Evolutionary conservation across 805 yeast species (phyloP).

Genomic region (Hanseniaspora lachancei): DNA sequence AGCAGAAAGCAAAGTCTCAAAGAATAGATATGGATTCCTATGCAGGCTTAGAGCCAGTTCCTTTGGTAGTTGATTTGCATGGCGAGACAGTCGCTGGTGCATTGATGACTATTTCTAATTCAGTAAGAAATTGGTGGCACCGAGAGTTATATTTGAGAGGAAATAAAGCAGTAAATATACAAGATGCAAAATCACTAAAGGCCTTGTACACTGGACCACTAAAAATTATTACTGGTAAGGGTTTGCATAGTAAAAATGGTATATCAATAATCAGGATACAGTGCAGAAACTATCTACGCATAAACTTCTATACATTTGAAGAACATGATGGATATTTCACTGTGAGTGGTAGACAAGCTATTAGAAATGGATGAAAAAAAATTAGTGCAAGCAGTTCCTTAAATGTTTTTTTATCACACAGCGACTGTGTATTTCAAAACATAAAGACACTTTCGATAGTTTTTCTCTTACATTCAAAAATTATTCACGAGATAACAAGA

Average conservation of each 20-base stretch:
- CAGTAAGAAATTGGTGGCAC: conserved; percentile 49
- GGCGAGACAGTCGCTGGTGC: conserved; percentile 39
- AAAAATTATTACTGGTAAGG: conserved; percentile 52
- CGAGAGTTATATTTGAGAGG: conserved; percentile 37
- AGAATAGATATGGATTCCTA: background rate
- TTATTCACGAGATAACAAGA: no score
- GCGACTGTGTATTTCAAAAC: no score
- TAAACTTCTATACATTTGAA: conserved; percentile 31
- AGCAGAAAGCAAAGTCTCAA: background rate
- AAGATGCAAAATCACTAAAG: conserved; percentile 23
- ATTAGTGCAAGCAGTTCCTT: no score
- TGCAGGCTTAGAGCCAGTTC: conserved; percentile 6
- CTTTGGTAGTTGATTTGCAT: conserved; percentile 42
- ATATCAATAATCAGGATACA: conserved; percentile 34
- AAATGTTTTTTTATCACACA: no score
- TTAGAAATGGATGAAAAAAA: background rate
- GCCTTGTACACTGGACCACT: conserved; percentile 31
- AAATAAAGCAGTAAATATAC: conserved; percentile 14
- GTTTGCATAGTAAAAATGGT: conserved; percentile 53
- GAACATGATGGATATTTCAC: conserved; percentile 36
- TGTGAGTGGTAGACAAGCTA: conserved; percentile 29
- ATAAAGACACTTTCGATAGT: no score
- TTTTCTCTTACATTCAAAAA: no score
- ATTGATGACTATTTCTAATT: conserved; percentile 25
- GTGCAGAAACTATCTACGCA: conserved; percentile 31